Evolutionary conservation across 2,329 filamentous ascomycete species (phyloP), one percentile per base, ranked within the genome.

Genomic region (Ceratocystis diversiconidia): DNA sequence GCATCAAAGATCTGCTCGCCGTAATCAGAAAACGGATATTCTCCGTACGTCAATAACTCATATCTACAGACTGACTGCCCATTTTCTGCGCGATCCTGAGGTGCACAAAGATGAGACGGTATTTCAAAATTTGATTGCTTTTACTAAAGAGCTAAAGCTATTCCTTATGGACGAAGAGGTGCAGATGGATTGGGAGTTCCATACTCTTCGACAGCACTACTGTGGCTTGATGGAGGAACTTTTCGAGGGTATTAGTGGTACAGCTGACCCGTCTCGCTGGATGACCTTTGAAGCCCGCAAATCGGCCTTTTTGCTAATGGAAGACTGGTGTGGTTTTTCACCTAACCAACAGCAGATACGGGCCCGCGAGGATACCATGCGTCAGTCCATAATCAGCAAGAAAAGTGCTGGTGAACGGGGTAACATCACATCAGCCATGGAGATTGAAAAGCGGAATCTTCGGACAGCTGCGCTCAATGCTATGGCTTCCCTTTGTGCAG

Each of bases 271-370:
- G 1, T 87, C 90, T 3, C 83, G 90, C 41, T 99, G 94, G 92
- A 94, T 99, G 84, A 92, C 94, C 0, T 99, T 99, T 72, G 94
- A 99, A 73, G 90, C 92, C 12, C 82, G 95, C 50, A 96, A 96
- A 73, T 96, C 94, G 4, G 89, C 92, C 0, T 99, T 99, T 72
- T 87, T 92, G 0, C 78, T 99, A 61, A 97, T 99, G 92, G 94
- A 99, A 75, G 92, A 97, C 69, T 99, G 95, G 95, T 99, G 94
- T 73, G 94, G 94, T 1, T 96, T 95, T 73, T 96, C 92, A 6
- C 90, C 92, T 0, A 96, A 96, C 69, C 90, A 95, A 73, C 80
- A 78, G 15, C 89, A 95, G 69, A 89, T 96, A 50, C 84, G 86
- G 4, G 85, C 87, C 66, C 82, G 90, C 68, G 92, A 96, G 74